Conservation (phyloP, 176 grass and related monocot genomes). For the Themeda triandra region DNA sequence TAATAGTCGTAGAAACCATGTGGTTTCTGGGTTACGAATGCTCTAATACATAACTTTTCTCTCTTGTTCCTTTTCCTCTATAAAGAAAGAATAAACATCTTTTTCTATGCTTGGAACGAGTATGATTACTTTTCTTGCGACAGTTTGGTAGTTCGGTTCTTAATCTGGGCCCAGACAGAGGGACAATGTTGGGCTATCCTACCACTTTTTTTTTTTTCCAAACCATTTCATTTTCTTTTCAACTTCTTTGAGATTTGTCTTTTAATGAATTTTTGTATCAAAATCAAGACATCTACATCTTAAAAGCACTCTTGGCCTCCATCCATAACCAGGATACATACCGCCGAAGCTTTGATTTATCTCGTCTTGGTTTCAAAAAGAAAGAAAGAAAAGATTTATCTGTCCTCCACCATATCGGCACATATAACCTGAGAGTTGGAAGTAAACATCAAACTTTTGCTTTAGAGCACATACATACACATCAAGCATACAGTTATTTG, state of each 20-base stretch:
- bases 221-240: background rate
- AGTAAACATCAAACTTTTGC: background rate
- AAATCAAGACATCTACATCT: background rate
- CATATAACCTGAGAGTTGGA: background rate
- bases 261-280: background rate
- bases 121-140: background rate
- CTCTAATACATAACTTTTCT: background rate
- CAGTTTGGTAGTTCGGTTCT: background rate
- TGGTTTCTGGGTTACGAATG: too few relatives aligned
- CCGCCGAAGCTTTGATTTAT: too few relatives aligned
- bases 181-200: background rate
- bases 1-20: too few relatives aligned
- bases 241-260: background rate
- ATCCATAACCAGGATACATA: background rate
- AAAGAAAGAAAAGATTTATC: background rate
- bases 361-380: background rate
- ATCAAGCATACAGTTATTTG: constrained; percentile 2
- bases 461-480: background rate
- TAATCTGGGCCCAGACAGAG: background rate
- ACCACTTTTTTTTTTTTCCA: background rate
- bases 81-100: background rate
- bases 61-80: background rate
- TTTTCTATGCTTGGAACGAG: background rate
- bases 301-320: too few relatives aligned
- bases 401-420: too few relatives aligned